Percentiles rank a stretch among this genome's conserved stretches.
phyloP scores from a whole-genome alignment of 202 grass and related monocot species.

The Panicum hallii region DNA sequence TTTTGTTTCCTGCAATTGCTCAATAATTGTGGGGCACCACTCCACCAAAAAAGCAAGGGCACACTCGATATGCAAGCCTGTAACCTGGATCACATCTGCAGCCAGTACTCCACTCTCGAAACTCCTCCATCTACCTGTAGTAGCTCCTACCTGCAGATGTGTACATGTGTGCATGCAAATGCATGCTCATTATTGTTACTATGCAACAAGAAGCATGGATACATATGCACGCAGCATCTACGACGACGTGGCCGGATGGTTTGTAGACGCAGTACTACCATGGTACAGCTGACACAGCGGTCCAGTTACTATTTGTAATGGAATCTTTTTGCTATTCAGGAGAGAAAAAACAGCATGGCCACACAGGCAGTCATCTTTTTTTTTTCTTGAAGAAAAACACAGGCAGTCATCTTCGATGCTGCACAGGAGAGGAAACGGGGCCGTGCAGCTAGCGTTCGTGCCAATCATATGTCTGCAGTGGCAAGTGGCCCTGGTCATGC shows the following conservation, averaged over 20 bases:
- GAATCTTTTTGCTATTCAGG: constrained; percentile 22
- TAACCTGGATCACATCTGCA: not conserved
- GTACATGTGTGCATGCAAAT: constrained; percentile 12
- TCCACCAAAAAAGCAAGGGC: constrained; percentile 36
- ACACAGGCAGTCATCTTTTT: not conserved
- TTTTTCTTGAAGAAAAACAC: no score
- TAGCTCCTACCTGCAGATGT: not conserved
- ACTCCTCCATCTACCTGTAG: constrained; percentile 25
- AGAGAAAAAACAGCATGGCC: not conserved
- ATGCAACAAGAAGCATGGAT: constrained; percentile 3
- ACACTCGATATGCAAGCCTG: not conserved
- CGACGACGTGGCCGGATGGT: not conserved
- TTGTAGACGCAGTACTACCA: not conserved
- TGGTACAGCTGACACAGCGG: constrained; percentile 10
- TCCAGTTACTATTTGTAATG: constrained; percentile 18
- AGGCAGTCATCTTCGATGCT: not conserved
- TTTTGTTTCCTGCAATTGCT: constrained; percentile 62
- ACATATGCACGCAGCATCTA: not conserved
- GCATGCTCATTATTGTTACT: not conserved
- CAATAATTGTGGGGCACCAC: constrained; percentile 57
- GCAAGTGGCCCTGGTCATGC: constrained; percentile 11
- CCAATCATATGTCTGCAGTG: constrained; percentile 50
- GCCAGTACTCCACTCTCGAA: constrained; percentile 8
- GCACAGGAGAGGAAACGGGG: constrained; percentile 19
- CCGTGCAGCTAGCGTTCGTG: not conserved